Evolutionary conservation across 1,284 basidiomycete species (phyloP).

Genomic region (Trametes sp.): DNA sequence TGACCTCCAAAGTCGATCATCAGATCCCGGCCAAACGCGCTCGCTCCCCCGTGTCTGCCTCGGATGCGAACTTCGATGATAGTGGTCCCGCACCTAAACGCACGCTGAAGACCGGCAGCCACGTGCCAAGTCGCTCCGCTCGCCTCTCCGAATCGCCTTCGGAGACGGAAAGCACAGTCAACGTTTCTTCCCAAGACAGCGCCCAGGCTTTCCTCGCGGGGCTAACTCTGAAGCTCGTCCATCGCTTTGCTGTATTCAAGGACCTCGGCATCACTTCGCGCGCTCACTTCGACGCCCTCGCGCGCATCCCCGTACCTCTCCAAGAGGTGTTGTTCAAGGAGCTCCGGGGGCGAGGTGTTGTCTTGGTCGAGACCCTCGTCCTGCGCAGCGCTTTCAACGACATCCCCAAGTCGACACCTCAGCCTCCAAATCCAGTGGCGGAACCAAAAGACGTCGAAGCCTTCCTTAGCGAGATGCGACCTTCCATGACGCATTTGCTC

Average conservation of each 20-base stretch:
- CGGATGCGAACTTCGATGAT: not conserved
- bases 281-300: not conserved
- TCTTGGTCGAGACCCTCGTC: slow-evolving; percentile 5
- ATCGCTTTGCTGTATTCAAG: not conserved
- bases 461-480: not conserved
- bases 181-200: not conserved
- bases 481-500: not conserved
- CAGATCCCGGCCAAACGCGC: not conserved
- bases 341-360: not conserved
- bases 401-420: not conserved
- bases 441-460: not conserved
- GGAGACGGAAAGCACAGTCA: no score
- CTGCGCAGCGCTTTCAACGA: slow-evolving; percentile 7
- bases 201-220: not conserved
- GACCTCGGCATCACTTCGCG: slow-evolving; percentile 2
- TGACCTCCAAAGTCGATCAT: no score
- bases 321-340: slow-evolving; percentile 3
- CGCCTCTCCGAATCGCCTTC: no score
- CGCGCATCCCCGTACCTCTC: not conserved
- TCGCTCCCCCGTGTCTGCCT: not conserved
- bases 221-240: slow-evolving; percentile 2
- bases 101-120: not conserved
- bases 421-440: not conserved
- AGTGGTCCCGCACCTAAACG: not conserved
- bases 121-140: not conserved